phyloP scores from a whole-genome alignment of 306 rosid genomes.

The Fragaria nilgerrensis region DNA sequence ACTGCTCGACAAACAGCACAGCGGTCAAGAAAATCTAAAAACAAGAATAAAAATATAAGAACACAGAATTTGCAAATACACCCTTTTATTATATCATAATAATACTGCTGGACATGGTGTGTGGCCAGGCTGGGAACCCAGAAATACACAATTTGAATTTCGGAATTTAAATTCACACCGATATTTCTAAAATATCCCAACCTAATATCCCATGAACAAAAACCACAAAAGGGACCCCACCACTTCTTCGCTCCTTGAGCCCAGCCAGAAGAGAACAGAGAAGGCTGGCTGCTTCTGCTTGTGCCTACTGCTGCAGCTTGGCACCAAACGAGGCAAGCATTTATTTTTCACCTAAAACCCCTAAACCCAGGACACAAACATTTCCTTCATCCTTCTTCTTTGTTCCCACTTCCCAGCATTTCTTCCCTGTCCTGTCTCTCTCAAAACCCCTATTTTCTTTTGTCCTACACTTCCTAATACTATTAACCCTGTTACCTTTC shows the following conservation, averaged over 20 bases:
- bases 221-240: slow-evolving; percentile 16
- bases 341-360: slow-evolving; percentile 14
- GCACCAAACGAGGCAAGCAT: neutral
- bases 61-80: neutral
- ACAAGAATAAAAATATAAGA: neutral
- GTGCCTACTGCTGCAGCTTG: neutral
- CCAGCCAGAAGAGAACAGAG: slow-evolving; percentile 15
- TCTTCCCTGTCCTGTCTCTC: slow-evolving; percentile 7
- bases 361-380: slow-evolving; percentile 18
- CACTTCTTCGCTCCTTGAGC: slow-evolving; percentile 3
- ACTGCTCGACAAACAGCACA: neutral
- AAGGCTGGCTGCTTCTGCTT: neutral
- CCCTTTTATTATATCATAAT: neutral
- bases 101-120: slow-evolving; percentile 11
- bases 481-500: slow-evolving; percentile 3
- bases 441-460: neutral
- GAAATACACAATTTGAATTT: slow-evolving; percentile 10
- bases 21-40: neutral
- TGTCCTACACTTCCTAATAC: slow-evolving; percentile 8
- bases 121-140: slow-evolving; percentile 22
- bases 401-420: neutral
- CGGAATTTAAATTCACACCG: too few species aligned
- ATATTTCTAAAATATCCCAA: neutral
- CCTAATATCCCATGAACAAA: slow-evolving; percentile 7
- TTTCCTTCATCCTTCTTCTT: neutral